Base-by-base conservation (phyloP, 2,329 filamentous ascomycete genomes). In the Aschersonia sp. region DNA sequence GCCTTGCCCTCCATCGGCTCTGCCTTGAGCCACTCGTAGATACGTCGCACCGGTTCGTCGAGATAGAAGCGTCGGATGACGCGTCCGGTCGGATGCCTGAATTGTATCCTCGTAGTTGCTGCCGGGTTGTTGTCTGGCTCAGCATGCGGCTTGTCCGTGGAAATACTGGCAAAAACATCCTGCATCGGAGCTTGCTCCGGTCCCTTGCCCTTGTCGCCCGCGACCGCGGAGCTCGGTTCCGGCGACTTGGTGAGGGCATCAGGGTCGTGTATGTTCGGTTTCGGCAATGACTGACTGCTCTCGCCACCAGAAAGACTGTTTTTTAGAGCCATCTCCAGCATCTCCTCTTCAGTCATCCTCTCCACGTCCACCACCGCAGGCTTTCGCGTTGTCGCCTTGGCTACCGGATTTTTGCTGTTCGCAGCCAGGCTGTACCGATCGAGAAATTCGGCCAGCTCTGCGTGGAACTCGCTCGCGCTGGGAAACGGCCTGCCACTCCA, bases 11-110 rank as follows among this genome's bases (percentile, higher is more conserved):
- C 83, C 45, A 94, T 65, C 2, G 88, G 86, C 50, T 84, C 80
- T 1, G 89, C 83, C 68, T 97, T 98, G 53, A 98, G 79, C 87
- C 89, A 98, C 67, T 98, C 92, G 64, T 90, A 98, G 43, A 98
- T 81, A 10, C 86, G 79, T 48, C 79, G 76, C 10, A 98, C 88
- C 1, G 76, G 71, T 49, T 98, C 92, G 11, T 76, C 64, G 4
- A 89, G 65, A 8, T 72, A 70, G 65, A 98, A 98, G n/a, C 87
- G 79, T 32, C 88, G 82, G 50, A 98, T 89, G 8, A 95, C 76
- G 14, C 90, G 81, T 1, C 88, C 88, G 9, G 78, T 83, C 1
- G 89, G 81, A 57, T 95, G 85, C 50, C 86, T 78, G 67, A 98
- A 94, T 62, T 97, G 92, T 54, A 98, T 94, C 45, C 90, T 80